phyloP scores from a whole-genome alignment of 257 asterid genomes.

The Voacanga thouarsii region DNA sequence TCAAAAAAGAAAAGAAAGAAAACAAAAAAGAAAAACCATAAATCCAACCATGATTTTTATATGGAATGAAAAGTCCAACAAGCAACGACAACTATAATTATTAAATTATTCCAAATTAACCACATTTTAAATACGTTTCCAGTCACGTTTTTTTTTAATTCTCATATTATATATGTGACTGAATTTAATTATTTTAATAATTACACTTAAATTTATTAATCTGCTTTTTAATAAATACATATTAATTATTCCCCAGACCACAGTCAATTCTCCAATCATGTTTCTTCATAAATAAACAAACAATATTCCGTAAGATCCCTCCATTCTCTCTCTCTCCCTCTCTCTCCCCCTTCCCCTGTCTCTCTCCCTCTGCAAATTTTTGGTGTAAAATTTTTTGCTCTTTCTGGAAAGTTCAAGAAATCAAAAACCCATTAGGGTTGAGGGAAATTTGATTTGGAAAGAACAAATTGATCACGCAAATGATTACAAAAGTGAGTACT shows the following conservation, averaged over 20 bases:
- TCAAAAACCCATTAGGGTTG: slow-evolving; percentile 2
- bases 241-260: slow-evolving; percentile 2
- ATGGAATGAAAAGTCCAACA: too few relatives aligned
- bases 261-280: slow-evolving; percentile 6
- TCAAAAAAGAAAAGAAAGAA: neutral
- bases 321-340: neutral
- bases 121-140: neutral
- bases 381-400: neutral
- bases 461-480: slow-evolving; percentile 1
- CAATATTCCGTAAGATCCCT: neutral
- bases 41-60: neutral
- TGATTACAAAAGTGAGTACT: slow-evolving; percentile 4
- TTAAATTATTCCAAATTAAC: neutral
- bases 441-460: slow-evolving; percentile 2
- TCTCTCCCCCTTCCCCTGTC: neutral
- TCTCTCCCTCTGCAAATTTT: neutral
- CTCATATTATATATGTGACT: neutral
- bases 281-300: slow-evolving; percentile 12
- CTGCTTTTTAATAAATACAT: neutral
- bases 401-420: neutral
- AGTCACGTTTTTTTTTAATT: neutral
- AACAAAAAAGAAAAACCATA: neutral
- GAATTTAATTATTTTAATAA: neutral
- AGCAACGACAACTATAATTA: neutral
- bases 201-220: neutral